Percentiles rank a stretch among this genome's conserved stretches.
Conservation (phyloP, 2,329 filamentous ascomycete genomes). For the Mollisia scopiformis region DNA sequence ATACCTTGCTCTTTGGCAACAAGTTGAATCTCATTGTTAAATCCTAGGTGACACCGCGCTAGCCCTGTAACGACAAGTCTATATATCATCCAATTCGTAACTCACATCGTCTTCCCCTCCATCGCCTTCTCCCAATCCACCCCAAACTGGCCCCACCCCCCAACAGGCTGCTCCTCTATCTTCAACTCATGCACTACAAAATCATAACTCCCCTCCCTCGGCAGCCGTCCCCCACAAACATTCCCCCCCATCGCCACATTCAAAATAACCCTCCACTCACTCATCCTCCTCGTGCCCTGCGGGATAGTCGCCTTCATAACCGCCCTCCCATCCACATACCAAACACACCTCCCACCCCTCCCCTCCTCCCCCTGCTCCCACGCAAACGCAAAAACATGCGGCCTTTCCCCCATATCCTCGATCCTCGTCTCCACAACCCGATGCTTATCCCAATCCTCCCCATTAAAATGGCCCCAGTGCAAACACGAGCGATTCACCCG, state of each 20-base stretch:
- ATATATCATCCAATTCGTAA: too few relatives aligned
- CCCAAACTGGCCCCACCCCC: slow-evolving; percentile 59
- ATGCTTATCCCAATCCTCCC: slow-evolving; percentile 58
- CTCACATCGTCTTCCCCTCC: slow-evolving; percentile 29
- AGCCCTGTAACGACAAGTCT: too few relatives aligned
- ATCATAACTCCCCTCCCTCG: slow-evolving; percentile 57
- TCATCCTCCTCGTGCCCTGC: slow-evolving; percentile 53
- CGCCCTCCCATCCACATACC: slow-evolving; percentile 60
- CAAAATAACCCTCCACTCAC: slow-evolving; percentile 58
- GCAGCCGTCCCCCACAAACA: slow-evolving; percentile 55
- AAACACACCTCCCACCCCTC: slow-evolving; percentile 52
- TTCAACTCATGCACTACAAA: slow-evolving; percentile 56
- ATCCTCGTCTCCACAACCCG: slow-evolving; percentile 55
- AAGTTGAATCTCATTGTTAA: too few relatives aligned
- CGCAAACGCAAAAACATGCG: slow-evolving; percentile 57
- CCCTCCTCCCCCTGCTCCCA: slow-evolving; percentile 52
- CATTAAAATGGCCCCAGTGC: slow-evolving; percentile 60
- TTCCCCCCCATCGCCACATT: slow-evolving; percentile 67
- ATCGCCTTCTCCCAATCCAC: slow-evolving; percentile 46
- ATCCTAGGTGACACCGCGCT: too few relatives aligned
- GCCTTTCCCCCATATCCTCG: slow-evolving; percentile 47
- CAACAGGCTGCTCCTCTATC: slow-evolving; percentile 54
- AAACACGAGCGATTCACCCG: slow-evolving; percentile 57
- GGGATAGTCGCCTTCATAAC: slow-evolving; percentile 61
- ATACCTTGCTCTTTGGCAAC: too few relatives aligned